These are phyloP conservation scores for Myotisia sp. DNA, from an alignment of 2,329 filamentous ascomycete species.

Conservation along the genomic window DNA sequence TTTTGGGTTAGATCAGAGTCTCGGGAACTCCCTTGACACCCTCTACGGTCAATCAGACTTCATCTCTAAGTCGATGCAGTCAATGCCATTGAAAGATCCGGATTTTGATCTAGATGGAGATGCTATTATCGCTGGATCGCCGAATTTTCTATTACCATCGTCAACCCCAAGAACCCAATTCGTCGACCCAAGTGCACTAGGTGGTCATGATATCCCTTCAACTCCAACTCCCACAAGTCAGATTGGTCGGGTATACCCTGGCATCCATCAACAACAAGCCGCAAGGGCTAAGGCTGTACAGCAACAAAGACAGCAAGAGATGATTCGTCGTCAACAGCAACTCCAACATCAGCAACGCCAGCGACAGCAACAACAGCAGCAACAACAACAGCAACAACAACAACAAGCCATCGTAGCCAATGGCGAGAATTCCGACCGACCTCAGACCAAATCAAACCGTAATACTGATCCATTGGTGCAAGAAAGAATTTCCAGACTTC, in stretches of 20 bases:
- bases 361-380: constrained; percentile 31
- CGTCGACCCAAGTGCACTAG: constrained; percentile 61
- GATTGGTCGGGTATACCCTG: constrained; percentile 70
- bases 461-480: constrained; percentile 58
- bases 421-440: constrained; percentile 16
- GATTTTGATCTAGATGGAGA: constrained; percentile 60
- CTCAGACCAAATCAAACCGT: constrained; percentile 23
- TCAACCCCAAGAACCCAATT: constrained; percentile 36
- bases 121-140: constrained; percentile 43
- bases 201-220: constrained; percentile 41
- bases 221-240: constrained; percentile 37
- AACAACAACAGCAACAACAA: constrained; percentile 10
- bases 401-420: constrained; percentile 16
- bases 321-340: constrained; percentile 41
- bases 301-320: constrained; percentile 48
- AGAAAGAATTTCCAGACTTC: constrained; percentile 82
- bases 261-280: constrained; percentile 82
- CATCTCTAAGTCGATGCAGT: not conserved
- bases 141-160: constrained; percentile 24
- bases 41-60: constrained; percentile 3
- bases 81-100: constrained; percentile 39
- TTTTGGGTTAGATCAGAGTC: constrained; percentile 20
- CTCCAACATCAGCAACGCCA: constrained; percentile 25
- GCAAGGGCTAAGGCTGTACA: constrained; percentile 61
- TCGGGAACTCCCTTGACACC: not conserved